Conservation (phyloP, 2,329 filamentous ascomycete genomes). For the Pyricularia grisea region DNA sequence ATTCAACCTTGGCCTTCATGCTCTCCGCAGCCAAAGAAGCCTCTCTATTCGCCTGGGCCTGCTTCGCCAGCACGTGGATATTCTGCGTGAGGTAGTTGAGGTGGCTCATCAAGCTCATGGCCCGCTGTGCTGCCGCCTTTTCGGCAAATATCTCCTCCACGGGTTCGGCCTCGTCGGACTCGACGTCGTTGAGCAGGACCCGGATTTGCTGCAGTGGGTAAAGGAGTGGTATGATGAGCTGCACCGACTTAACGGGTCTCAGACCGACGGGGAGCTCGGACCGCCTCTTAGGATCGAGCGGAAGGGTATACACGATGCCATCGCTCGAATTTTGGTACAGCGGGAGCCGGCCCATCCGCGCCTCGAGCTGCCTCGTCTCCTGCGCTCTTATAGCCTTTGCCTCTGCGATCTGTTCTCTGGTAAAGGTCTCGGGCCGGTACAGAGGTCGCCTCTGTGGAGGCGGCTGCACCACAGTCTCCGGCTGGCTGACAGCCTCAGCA, state of each 20-base stretch:
- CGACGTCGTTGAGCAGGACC: slow-evolving; percentile 55
- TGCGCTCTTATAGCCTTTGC: slow-evolving; percentile 55
- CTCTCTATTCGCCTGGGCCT: slow-evolving; percentile 22
- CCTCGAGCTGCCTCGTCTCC: slow-evolving; percentile 65
- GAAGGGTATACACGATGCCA: slow-evolving; percentile 60
- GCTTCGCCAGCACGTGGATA: slow-evolving; percentile 56
- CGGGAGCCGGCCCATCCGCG: slow-evolving; percentile 59
- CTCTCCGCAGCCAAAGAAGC: slow-evolving; percentile 10
- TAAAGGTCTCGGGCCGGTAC: slow-evolving; percentile 39
- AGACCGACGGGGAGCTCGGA: slow-evolving; percentile 51
- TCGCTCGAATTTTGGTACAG: slow-evolving; percentile 61
- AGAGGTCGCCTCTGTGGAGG: slow-evolving; percentile 9
- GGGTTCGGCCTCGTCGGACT: slow-evolving; percentile 47
- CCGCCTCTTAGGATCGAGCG: slow-evolving; percentile 56
- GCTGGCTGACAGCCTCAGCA: not conserved
- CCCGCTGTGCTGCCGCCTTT: slow-evolving; percentile 44
- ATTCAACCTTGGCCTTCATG: slow-evolving; percentile 6
- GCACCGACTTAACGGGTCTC: slow-evolving; percentile 52
- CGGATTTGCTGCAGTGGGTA: slow-evolving; percentile 64
- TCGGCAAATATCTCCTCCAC: slow-evolving; percentile 57
- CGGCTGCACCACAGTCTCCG: not conserved
- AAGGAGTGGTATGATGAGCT: slow-evolving; percentile 58
- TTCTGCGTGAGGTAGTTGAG: slow-evolving; percentile 68
- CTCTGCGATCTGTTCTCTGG: slow-evolving; percentile 47
- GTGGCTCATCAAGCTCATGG: slow-evolving; percentile 61